Conservation (phyloP, 164 flowering plant species). For the Nymphaea thermarum region DNA sequence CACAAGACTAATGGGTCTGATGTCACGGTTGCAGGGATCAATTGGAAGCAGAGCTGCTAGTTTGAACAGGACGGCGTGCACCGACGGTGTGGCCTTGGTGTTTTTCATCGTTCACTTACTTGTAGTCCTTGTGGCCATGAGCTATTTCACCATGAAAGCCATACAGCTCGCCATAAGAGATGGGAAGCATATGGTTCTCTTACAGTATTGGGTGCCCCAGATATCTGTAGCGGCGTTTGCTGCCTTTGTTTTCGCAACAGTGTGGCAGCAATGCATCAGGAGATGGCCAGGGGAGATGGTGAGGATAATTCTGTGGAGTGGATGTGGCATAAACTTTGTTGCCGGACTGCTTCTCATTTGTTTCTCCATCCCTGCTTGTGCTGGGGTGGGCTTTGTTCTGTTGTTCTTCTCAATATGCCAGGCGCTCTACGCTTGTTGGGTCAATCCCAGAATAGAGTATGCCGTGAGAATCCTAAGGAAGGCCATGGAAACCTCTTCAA, state of each 20-base stretch:
- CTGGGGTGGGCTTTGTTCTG: constrained; percentile 52
- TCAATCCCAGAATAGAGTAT: constrained; percentile 39
- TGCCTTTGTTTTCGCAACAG: constrained; percentile 54
- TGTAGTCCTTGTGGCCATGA: constrained; percentile 36
- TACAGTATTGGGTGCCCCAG: constrained; percentile 56
- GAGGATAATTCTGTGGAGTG: constrained; percentile 60
- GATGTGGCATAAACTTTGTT: constrained; percentile 38
- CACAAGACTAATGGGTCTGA: background rate
- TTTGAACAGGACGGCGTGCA: constrained; percentile 53
- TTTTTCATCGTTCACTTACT: constrained; percentile 52
- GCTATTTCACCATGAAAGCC: constrained; percentile 56
- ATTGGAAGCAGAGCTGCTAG: background rate
- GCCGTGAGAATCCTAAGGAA: constrained; percentile 36
- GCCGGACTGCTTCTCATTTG: constrained; percentile 76
- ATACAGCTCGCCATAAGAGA: constrained; percentile 13
- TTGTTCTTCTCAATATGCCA: constrained; percentile 57
- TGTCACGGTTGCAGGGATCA: background rate
- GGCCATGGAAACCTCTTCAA: constrained; percentile 52
- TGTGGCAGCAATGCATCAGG: constrained; percentile 72
- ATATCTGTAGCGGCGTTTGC: constrained; percentile 58
- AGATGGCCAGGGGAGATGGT: constrained; percentile 67
- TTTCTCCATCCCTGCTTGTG: constrained; percentile 66
- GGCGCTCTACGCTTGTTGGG: constrained; percentile 91
- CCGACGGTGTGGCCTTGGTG: constrained; percentile 54
- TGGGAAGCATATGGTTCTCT: constrained; percentile 31